phyloP scores from a whole-genome alignment of 768 basidiomycete species.

The Pulveroboletus sp. region DNA sequence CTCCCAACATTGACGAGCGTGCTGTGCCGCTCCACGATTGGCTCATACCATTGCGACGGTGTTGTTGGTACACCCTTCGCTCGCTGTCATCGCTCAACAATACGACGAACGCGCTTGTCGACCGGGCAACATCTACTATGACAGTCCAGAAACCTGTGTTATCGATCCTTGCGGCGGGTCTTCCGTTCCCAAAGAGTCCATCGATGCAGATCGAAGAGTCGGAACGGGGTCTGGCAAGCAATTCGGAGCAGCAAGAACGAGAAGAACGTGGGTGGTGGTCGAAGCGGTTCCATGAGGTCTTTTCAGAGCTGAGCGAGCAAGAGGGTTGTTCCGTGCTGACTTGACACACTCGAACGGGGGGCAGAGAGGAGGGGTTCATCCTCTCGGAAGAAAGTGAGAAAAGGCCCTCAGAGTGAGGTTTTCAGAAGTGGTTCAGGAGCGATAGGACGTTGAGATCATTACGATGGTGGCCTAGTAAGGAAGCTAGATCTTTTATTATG shows the following conservation, averaged over 20 bases:
- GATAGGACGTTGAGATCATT: no score
- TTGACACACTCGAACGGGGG: not conserved
- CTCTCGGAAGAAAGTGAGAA: no score
- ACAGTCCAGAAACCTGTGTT: conserved; percentile 34
- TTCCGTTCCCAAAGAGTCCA: conserved; percentile 70
- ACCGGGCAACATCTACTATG: conserved; percentile 22
- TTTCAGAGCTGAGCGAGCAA: conserved; percentile 46
- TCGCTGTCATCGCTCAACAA: conserved; percentile 35
- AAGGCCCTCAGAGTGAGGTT: no score
- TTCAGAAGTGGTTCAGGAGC: no score
- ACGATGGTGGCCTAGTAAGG: no score
- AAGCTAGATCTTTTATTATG: no score
- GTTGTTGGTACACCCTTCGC: conserved; percentile 44
- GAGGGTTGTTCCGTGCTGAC: not conserved
- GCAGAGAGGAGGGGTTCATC: not conserved
- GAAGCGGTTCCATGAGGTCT: conserved; percentile 56
- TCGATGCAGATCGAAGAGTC: conserved; percentile 49
- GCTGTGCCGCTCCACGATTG: conserved; percentile 24
- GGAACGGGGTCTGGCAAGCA: conserved; percentile 24
- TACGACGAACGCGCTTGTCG: conserved; percentile 23
- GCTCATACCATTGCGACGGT: conserved; percentile 51
- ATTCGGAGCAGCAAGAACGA: conserved; percentile 43
- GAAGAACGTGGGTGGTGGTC: conserved; percentile 78
- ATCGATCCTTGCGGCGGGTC: conserved; percentile 39
- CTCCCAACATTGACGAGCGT: not conserved